These are phyloP conservation scores for Huntiella abstrusa DNA, from an alignment of 2,329 filamentous ascomycete species.

Conservation along the genomic window DNA sequence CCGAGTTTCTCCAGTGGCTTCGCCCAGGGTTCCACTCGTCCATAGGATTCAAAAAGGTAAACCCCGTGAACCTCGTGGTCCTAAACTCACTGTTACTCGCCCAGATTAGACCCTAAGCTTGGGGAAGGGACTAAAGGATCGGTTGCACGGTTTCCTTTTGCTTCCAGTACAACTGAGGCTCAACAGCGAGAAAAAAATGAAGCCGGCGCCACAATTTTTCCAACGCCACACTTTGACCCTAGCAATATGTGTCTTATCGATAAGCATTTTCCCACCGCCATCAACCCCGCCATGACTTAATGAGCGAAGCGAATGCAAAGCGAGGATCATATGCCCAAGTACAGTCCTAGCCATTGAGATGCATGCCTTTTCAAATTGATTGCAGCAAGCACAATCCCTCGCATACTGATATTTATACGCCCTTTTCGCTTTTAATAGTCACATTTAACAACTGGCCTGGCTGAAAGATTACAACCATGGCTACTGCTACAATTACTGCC, in stretches of 20 bases:
- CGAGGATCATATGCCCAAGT: neutral
- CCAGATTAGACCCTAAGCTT: neutral
- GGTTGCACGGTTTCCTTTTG: constrained; percentile 5
- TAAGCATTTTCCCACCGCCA: neutral
- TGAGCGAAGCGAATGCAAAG: neutral
- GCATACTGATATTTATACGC: neutral
- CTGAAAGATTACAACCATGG: constrained; percentile 16
- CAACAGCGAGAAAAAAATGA: neutral
- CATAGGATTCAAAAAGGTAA: no score
- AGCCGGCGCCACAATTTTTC: neutral
- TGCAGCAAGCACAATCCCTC: neutral
- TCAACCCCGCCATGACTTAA: neutral
- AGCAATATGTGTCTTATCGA: neutral
- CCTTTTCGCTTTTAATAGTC: neutral
- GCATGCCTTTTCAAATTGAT: neutral
- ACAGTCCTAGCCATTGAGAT: neutral
- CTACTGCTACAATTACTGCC: constrained; percentile 37
- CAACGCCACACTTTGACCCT: neutral
- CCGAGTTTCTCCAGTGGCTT: constrained; percentile 1
- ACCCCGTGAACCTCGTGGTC: no score
- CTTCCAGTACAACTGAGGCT: neutral
- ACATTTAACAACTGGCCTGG: neutral
- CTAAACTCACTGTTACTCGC: neutral
- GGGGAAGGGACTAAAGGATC: constrained; percentile 9
- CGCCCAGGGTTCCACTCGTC: neutral